Evolutionary conservation across 768 basidiomycete species (phyloP).

Genomic region (Russula abietina): DNA sequence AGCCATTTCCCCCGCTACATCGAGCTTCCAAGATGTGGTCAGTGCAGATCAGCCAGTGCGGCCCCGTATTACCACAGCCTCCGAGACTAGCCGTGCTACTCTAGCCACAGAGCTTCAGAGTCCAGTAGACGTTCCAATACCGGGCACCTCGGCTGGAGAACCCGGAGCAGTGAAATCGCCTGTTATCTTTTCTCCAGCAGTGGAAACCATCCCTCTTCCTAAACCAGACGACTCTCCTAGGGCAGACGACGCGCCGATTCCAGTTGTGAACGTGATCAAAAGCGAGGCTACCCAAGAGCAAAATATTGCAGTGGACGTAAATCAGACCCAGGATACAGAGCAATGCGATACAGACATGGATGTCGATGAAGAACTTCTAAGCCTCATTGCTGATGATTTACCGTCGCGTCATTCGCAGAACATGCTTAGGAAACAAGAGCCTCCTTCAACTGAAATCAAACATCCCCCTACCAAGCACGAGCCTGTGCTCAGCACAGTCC

Average conservation of each 20-base stretch:
- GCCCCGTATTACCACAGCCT: not conserved
- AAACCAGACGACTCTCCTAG: not conserved
- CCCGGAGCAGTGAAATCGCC: not conserved
- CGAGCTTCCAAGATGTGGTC: not conserved
- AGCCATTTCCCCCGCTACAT: not conserved
- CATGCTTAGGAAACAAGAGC: slow-evolving; percentile 14
- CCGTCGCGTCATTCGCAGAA: slow-evolving; percentile 19
- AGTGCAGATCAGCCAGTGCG: not conserved
- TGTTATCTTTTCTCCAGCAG: not conserved
- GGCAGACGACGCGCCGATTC: not conserved
- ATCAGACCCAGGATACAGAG: not conserved
- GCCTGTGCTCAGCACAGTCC: slow-evolving; percentile 10
- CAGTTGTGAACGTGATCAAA: slow-evolving; percentile 5
- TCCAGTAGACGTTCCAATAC: not conserved
- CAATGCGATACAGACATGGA: slow-evolving; percentile 45
- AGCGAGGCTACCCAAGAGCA: slow-evolving; percentile 4
- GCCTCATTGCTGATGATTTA: slow-evolving; percentile 49
- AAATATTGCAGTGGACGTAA: not conserved
- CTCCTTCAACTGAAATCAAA: slow-evolving; percentile 2
- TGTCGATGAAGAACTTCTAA: slow-evolving; percentile 59
- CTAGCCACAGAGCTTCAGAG: not conserved
- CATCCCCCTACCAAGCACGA: slow-evolving; percentile 5
- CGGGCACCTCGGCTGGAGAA: not conserved
- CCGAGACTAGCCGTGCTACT: not conserved
- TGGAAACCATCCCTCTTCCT: not conserved